Evolutionary conservation across 139 green algal genomes (phyloP).

Genomic region (Choricystis sp.): DNA sequence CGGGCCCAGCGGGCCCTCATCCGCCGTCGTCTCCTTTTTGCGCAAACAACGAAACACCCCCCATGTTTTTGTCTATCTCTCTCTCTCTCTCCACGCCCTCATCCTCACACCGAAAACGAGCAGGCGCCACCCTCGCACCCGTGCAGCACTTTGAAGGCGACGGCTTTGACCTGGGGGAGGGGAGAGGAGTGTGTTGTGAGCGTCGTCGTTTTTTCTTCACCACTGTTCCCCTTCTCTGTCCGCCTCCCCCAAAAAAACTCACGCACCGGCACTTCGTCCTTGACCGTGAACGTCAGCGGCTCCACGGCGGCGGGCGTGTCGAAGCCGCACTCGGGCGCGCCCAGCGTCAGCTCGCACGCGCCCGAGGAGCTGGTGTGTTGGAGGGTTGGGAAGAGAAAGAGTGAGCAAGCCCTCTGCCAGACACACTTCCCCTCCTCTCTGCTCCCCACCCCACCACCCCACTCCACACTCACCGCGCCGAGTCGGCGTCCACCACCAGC

Average conservation of each 20-base stretch:
- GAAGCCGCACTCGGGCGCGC: conserved; percentile 4
- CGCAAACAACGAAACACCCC: neutral
- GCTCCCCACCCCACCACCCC: neutral
- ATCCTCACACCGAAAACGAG: conserved; percentile 2
- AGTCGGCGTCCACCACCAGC: neutral
- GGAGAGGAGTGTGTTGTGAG: too few species aligned
- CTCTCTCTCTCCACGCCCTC: neutral
- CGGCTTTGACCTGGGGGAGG: conserved; percentile 12
- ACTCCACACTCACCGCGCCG: neutral
- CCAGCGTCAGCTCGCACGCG: conserved; percentile 3
- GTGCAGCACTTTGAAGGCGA: conserved; percentile 6
- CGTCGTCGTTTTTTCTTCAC: too few species aligned
- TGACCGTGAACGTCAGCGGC: conserved; percentile 7
- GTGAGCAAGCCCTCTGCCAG: too few species aligned
- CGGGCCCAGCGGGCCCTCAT: too few species aligned
- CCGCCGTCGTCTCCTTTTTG: too few species aligned
- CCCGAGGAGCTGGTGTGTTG: neutral
- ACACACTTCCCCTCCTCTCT: too few species aligned
- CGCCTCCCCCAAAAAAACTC: too few species aligned
- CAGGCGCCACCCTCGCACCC: conserved; percentile 6
- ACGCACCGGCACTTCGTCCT: conserved; percentile 7
- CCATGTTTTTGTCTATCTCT: neutral
- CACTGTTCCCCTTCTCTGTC: too few species aligned
- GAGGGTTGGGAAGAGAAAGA: neutral
- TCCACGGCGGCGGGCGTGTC: conserved; percentile 4